phyloP scores from a whole-genome alignment of 2,329 filamentous ascomycete genomes.

The Aspergillus terreus region DNA sequence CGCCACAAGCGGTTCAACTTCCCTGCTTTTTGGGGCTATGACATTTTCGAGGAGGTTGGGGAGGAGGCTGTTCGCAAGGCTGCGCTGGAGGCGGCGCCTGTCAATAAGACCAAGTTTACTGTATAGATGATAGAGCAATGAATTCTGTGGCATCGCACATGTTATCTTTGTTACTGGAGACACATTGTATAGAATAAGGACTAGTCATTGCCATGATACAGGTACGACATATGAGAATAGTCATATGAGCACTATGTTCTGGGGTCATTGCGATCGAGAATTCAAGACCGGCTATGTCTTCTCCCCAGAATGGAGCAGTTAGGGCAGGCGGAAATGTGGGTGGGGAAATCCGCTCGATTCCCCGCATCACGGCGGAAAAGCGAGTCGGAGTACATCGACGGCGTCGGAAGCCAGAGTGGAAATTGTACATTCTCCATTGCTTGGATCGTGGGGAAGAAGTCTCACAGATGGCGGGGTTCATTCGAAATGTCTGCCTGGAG shows the following conservation, averaged over 20 bases:
- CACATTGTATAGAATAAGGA: too few species aligned
- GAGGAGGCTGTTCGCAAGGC: slow-evolving; percentile 17
- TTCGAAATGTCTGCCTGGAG: background rate
- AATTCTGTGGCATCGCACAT: too few species aligned
- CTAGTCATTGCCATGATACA: too few species aligned
- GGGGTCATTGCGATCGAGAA: too few species aligned
- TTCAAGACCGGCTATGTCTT: background rate
- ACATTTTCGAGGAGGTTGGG: slow-evolving; percentile 33
- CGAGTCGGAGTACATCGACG: background rate
- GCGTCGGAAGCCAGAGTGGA: background rate
- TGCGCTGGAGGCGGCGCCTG: slow-evolving; percentile 12
- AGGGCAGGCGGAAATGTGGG: background rate
- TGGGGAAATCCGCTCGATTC: background rate
- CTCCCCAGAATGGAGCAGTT: background rate
- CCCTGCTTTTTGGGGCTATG: slow-evolving; percentile 27
- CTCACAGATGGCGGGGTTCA: background rate
- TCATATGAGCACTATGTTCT: too few species aligned
- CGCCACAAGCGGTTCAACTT: slow-evolving; percentile 33
- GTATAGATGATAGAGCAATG: slow-evolving; percentile 10
- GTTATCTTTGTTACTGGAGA: too few species aligned
- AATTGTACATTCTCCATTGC: background rate
- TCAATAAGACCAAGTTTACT: slow-evolving; percentile 20
- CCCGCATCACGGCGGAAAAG: background rate
- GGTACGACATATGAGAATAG: too few species aligned
- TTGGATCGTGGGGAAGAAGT: too few species aligned